Base-by-base conservation (phyloP, 192 early-diverging fungal species). In the Tieghemiomyces parasiticus region DNA sequence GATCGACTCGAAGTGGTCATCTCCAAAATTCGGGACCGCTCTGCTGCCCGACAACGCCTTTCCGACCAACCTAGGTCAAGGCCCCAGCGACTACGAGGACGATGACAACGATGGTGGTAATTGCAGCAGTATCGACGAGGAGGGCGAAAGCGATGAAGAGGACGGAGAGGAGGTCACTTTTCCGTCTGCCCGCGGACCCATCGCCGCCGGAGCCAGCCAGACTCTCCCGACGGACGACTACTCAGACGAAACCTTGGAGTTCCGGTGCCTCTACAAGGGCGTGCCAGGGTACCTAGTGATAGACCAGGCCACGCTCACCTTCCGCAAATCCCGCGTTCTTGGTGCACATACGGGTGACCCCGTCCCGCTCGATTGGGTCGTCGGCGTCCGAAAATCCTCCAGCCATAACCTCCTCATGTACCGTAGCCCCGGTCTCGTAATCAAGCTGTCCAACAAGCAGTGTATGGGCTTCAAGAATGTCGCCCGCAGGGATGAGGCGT, bases 201-300 rank as follows among this genome's bases (percentile, higher is more conserved):
- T 42, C 38, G 38, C 8, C 38, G 6, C 38, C 6, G 6, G 38
- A 42, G 38, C 38, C 38, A 16, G 38, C 38, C 38, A 10, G n/a
- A n/a, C n/a, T n/a, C n/a, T n/a, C n/a, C n/a, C n/a, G n/a, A n/a
- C n/a, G n/a, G n/a, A n/a, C n/a, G n/a, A n/a, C n/a, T n/a, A n/a
- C n/a, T n/a, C n/a, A n/a, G n/a, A n/a, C n/a, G n/a, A n/a, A n/a
- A n/a, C n/a, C n/a, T n/a, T 45, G 65, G 66, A 67, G 42, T 72
- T 65, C 46, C 66, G 65, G 20, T 72, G 70, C 25, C 10, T 68
- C 32, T 33, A 68, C 9, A 52, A 60, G 14, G 66, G 70, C 46
- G 65, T 68, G 38, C 70, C 70, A 24, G 70, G 70, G 28, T 63
- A 54, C 24, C 59, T 72, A 9, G 45, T 65, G 0, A 68, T 72